Conservation (phyloP, 1,284 basidiomycete genomes). For the Microbotryum silenes-acaulis region DNA sequence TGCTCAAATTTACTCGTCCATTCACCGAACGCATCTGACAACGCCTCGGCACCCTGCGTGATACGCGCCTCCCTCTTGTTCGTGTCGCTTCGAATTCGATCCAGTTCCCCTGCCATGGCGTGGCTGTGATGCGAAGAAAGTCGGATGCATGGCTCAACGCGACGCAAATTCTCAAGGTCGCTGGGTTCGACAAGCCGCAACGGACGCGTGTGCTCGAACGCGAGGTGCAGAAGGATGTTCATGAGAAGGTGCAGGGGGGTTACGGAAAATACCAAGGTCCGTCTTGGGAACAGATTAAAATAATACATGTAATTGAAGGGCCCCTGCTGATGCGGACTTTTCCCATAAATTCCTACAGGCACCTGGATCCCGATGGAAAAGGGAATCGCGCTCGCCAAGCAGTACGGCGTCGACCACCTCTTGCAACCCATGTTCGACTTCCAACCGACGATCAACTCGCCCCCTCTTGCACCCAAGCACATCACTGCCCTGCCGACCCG, state of each 20-base stretch:
- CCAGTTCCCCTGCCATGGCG: conserved; percentile 60
- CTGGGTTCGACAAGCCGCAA: conserved; percentile 98
- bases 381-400: conserved; percentile 75
- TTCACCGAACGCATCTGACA: background rate
- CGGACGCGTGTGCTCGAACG: conserved; percentile 93
- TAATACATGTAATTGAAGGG: background rate
- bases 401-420: conserved; percentile 83
- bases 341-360: conserved; percentile 50
- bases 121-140: conserved; percentile 95
- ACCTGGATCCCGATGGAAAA: conserved; percentile 98
- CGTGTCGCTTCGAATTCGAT: background rate
- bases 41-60: no score
- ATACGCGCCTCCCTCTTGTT: background rate
- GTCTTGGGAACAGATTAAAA: conserved; percentile 31
- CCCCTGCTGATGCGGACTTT: conserved; percentile 1
- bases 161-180: conserved; percentile 98
- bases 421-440: conserved; percentile 96
- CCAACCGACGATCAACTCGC: conserved; percentile 73
- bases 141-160: conserved; percentile 97
- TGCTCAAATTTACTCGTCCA: no score
- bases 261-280: conserved; percentile 99
- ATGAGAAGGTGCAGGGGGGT: conserved; percentile 98
- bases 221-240: conserved; percentile 96
- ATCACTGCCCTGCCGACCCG: conserved; percentile 59
- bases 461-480: conserved; percentile 94